Evolutionary conservation across 805 yeast species (phyloP), one percentile per base, ranked within the genome.

Genomic region (Debaryomyces tyrocola): DNA sequence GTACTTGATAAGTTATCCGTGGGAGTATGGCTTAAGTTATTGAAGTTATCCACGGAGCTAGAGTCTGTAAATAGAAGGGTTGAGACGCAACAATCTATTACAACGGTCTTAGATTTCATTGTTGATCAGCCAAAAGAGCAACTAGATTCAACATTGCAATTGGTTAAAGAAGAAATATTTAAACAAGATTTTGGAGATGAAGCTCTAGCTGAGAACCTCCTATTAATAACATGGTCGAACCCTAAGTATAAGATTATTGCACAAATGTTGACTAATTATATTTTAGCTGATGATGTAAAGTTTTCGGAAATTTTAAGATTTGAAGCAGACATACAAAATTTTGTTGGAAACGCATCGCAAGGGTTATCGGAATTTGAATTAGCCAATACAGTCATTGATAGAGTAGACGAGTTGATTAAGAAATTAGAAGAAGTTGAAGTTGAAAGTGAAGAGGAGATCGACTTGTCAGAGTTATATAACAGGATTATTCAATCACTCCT

Each of bases 1-100:
- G 38, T 27, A 28, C 20, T 29, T 28, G 50, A 43, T 1, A 18
- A 40, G 14, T 20, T 38, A n/a, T 33, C 44, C 17, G 34, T 39
- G 18, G 52, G 49, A 1, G 21, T 46, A 1, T 28, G 43, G 17
- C 36, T 67, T 33, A 46, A 42, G 11, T 34, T 67, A 35, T 45
- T 60, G 8, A 58, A 56, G 41, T 49, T 66, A 18, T 46, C 58
- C n/a, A 14, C 50, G 33, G 68, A 66, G n/a, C 52, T 69, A 37
- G 40, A 50, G 27, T 61, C 51, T 7, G 45, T 45, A 11, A 43
- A 46, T 18, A 40, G 28, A 5, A 37, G 37, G n/a, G 29, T 38
- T 9, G 37, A 29, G 11, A 54, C 57, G 6, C 20, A 24, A n/a
- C 40, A 46, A 8, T n/a, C 45, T 1, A 29, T 55, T 2, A 24